Conservation (phyloP, 148 eudicot species). For the Fagopyrum esculentum region DNA sequence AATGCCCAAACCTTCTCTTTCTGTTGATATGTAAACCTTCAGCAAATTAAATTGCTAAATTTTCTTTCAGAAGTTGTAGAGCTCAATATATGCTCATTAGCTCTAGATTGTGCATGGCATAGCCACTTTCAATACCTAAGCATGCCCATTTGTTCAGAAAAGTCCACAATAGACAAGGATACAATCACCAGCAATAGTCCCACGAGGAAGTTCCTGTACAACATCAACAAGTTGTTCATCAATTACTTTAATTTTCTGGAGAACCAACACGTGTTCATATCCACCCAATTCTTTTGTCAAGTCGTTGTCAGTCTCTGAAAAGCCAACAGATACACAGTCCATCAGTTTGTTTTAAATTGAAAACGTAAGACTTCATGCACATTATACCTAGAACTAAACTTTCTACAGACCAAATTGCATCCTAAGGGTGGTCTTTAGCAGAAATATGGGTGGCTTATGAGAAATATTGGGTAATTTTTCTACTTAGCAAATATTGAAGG, state of each 20-base stretch:
- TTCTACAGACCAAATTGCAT: not conserved
- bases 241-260: conserved; percentile 67
- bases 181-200: conserved; percentile 89
- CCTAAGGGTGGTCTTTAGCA: not conserved
- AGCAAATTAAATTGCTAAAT: not conserved
- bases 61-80: not conserved
- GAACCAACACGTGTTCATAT: conserved; percentile 67
- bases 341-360: not conserved
- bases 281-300: conserved; percentile 91
- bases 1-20: not conserved
- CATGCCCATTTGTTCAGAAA: not conserved
- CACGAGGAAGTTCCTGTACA: conserved; percentile 72
- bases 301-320: conserved; percentile 77
- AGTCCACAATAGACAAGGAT: conserved; percentile 29
- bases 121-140: not conserved
- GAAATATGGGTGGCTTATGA: too few species aligned
- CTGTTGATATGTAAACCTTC: conserved; percentile 1
- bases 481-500: too few species aligned
- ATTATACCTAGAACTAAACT: not conserved
- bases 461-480: too few species aligned
- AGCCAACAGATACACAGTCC: conserved; percentile 11
- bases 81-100: not conserved
- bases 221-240: conserved; percentile 82
- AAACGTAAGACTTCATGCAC: not conserved
- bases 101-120: not conserved